Conservation (phyloP, 1,284 basidiomycete genomes). For the Tausonia pullulans region DNA sequence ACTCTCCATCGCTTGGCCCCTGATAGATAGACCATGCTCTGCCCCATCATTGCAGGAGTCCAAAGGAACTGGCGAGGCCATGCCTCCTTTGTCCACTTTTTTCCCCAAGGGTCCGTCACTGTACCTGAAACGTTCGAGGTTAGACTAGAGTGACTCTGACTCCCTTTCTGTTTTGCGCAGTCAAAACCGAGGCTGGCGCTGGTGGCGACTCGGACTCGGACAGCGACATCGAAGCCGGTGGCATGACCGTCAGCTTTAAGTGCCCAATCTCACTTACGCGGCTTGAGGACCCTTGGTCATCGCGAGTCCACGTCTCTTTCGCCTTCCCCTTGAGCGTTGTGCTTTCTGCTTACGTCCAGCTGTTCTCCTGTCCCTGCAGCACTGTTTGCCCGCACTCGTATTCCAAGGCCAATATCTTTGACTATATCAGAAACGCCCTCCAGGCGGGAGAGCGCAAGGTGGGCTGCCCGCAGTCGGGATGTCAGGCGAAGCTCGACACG, state of each 20-base stretch:
- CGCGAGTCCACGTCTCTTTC: neutral
- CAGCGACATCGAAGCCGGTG: neutral
- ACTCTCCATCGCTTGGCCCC: neutral
- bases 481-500: neutral
- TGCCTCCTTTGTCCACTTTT: neutral
- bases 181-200: neutral
- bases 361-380: neutral
- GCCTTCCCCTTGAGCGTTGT: neutral
- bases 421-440: neutral
- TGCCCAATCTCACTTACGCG: neutral
- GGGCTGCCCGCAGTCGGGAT: neutral
- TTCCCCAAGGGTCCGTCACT: neutral
- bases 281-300: slow-evolving; percentile 1
- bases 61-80: neutral
- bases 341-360: neutral
- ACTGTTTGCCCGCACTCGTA: slow-evolving; percentile 1
- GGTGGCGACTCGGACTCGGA: neutral
- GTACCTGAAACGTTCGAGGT: neutral
- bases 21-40: no score
- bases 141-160: neutral
- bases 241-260: neutral
- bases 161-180: no score
- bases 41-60: neutral
- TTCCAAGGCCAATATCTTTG: neutral
- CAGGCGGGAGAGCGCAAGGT: neutral